Base-by-base conservation (phyloP, 805 yeast species). In the Suhomyces xylopsoci region DNA sequence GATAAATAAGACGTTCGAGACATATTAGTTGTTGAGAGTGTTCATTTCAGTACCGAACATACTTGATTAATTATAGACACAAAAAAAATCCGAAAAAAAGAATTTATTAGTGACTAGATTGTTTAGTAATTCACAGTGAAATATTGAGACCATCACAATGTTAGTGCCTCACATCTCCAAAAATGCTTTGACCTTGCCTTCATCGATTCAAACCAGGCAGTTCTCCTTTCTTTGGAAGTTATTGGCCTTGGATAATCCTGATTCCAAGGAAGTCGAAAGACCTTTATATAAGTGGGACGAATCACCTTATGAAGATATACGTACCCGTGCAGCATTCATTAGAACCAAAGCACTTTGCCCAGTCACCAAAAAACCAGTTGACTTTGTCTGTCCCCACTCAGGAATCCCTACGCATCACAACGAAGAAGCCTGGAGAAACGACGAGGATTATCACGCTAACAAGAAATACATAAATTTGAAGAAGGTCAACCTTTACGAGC, bases 351-450 rank as follows among this genome's bases (percentile, higher is more conserved):
- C 97, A 9, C 81, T 82, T 63, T 93, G 98, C 68, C 98, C 97
- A 0, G 94, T 92, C 10, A 92, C 97, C 0, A 78, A 83, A 17
- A 81, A 84, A 57, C 86, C 87, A 45, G 89, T 94, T 54, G 79
- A 86, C 58, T 94, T 79, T 68, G 89, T 92, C 1, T 94, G 98
- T 73, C 99, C 99, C 1, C 74, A 81, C 52, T 88, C 97, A 4
- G 99, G 99, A 2, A 91, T 94, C 48, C 99, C 99, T 22, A 94
- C 99, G 3, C 99, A 94, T 68, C 96, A 90, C 65, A 84, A 90
- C 19, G 79, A 80, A 64, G 90, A 87, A 58, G 97, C 97, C 1
- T 94, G 97, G 97, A 85, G 85, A 62, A 71, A 74, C 51, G 98
- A 94, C 67, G 74, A 64, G 7, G 83, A 81, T 22, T 92, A 92